A percentile compares a stretch with the other conserved stretches of the same genome.
Evolutionary conservation across 805 yeast genomes (phyloP).

Genomic region (Schizosaccharomyces lindneri): DNA sequence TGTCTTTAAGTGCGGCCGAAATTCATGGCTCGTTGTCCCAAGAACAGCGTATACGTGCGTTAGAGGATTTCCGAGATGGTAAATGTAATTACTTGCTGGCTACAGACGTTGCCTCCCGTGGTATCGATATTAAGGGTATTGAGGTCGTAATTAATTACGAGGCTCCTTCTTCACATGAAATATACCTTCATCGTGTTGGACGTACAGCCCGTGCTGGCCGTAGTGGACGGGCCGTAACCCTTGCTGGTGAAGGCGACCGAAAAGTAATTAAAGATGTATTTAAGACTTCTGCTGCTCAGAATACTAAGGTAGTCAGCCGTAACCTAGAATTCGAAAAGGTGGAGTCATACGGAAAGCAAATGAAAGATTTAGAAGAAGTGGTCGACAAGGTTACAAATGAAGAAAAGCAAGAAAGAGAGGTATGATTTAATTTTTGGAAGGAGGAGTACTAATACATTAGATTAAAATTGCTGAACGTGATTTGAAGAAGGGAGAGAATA

Average conservation of each 20-base stretch:
- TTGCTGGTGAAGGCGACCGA: constrained; percentile 88
- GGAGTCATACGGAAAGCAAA: constrained; percentile 35
- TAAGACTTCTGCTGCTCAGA: constrained; percentile 35
- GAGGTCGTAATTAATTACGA: constrained; percentile 86
- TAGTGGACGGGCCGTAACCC: constrained; percentile 74
- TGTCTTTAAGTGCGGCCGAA: constrained; percentile 68
- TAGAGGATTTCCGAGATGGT: constrained; percentile 57
- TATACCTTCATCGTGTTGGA: constrained; percentile 91
- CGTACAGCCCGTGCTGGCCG: constrained; percentile 99
- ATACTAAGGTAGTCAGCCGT: constrained; percentile 41
- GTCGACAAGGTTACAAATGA: constrained; percentile 62
- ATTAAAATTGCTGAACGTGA: constrained; percentile 58
- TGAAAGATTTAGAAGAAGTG: constrained; percentile 32
- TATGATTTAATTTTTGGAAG: not conserved
- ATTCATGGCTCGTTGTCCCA: constrained; percentile 70
- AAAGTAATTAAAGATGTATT: constrained; percentile 76
- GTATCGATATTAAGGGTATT: constrained; percentile 94
- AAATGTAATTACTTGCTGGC: constrained; percentile 72
- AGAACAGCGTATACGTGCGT: constrained; percentile 75
- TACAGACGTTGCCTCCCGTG: constrained; percentile 97
- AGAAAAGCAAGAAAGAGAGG: constrained; percentile 68
- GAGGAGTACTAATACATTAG: not conserved
- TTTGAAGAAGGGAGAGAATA: constrained; percentile 57
- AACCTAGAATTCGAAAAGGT: constrained; percentile 76
- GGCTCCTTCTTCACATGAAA: constrained; percentile 80